phyloP scores from a whole-genome alignment of 352 stramenopile genomes.

The Phytophthora macrochlamydospora region DNA sequence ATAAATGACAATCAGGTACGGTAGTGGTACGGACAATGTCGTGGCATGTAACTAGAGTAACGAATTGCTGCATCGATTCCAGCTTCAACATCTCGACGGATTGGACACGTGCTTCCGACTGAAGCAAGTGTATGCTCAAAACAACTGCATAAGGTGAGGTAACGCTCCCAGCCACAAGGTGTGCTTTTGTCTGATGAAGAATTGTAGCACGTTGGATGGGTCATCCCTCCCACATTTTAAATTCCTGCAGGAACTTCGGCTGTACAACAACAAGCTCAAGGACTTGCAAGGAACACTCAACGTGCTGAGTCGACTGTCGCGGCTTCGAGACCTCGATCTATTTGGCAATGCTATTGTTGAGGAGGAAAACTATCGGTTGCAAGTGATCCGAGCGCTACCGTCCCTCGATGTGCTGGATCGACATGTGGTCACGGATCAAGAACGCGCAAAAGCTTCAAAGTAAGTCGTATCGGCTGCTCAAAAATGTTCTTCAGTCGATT shows the following conservation, averaged over 20 bases:
- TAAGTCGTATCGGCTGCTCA: constrained; percentile 9
- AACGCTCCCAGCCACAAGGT: too few relatives aligned
- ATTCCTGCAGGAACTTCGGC: constrained; percentile 79
- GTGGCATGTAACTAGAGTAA: not conserved
- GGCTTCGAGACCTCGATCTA: constrained; percentile 80
- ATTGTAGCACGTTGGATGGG: constrained; percentile 42
- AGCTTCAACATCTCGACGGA: constrained; percentile 67
- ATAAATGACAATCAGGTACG: constrained; percentile 86
- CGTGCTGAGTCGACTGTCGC: constrained; percentile 57
- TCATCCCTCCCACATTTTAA: constrained; percentile 69
- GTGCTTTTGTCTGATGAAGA: not conserved
- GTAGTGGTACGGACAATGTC: not conserved
- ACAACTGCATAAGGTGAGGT: constrained; percentile 75
- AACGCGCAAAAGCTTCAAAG: constrained; percentile 50
- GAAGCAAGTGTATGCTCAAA: constrained; percentile 88
- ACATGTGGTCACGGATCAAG: constrained; percentile 79
- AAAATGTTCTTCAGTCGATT: not conserved
- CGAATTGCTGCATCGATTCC: not conserved
- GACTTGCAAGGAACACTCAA: constrained; percentile 64
- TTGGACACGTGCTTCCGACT: constrained; percentile 88
- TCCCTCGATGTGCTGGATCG: constrained; percentile 80
- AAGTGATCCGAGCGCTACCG: constrained; percentile 77
- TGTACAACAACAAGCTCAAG: constrained; percentile 84
- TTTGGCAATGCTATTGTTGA: constrained; percentile 83
- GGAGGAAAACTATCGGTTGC: constrained; percentile 86